Percentiles rank a stretch among this genome's conserved stretches.
Conservation (phyloP, 2,329 filamentous ascomycete species). For the Diaporthe amygdali region DNA sequence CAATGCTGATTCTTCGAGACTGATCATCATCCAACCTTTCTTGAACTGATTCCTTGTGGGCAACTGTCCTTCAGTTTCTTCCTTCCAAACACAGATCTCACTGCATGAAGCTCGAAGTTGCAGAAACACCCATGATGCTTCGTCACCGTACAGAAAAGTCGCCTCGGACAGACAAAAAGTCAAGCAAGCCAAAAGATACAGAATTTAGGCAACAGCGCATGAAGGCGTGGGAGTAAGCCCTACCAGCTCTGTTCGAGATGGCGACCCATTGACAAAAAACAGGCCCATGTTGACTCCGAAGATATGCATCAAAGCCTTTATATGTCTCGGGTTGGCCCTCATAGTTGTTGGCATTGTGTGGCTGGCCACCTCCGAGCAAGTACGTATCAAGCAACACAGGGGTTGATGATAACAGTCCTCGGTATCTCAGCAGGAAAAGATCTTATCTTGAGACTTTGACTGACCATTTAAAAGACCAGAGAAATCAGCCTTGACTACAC, state of each 20-base stretch:
- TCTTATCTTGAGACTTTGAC: neutral
- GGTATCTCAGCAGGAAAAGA: too few relatives aligned
- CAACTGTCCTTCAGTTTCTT: neutral
- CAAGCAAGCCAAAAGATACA: neutral
- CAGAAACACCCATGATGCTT: neutral
- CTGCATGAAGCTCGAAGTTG: neutral
- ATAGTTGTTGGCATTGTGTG: neutral
- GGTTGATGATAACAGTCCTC: neutral
- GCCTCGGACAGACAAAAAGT: neutral
- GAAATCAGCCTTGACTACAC: neutral
- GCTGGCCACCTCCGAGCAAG: neutral
- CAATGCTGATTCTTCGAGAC: too few relatives aligned
- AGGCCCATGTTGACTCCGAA: neutral
- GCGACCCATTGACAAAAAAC: neutral
- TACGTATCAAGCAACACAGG: neutral
- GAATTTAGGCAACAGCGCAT: neutral
- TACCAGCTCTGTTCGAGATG: neutral
- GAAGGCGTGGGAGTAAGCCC: neutral
- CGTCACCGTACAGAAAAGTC: neutral
- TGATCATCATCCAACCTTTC: neutral
- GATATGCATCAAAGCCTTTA: neutral
- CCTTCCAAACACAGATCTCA: too few relatives aligned
- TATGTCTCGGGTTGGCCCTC: neutral
- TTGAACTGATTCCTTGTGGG: neutral
- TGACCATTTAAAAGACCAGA: neutral